phyloP scores from a whole-genome alignment of 805 yeast species.

The Jamesozyma rosinii region DNA sequence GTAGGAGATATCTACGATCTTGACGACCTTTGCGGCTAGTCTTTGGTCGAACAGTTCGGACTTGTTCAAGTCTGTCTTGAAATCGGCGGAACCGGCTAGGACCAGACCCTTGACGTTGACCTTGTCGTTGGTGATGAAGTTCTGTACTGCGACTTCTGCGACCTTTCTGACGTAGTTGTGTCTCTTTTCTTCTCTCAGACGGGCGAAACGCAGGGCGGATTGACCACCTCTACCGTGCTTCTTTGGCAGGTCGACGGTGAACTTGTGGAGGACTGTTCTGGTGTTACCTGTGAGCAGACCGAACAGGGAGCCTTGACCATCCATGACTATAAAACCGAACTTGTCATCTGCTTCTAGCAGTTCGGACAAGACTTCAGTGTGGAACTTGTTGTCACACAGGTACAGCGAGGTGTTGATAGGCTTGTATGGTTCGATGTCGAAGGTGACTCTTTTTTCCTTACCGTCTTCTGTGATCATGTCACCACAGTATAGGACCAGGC shows the following conservation, averaged over 20 bases:
- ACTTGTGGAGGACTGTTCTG: slow-evolving; percentile 90
- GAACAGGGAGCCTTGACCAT: slow-evolving; percentile 96
- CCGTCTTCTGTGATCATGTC: slow-evolving; percentile 96
- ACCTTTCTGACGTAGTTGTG: slow-evolving; percentile 97
- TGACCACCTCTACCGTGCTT: slow-evolving; percentile 99
- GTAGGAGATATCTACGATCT: slow-evolving; percentile 92
- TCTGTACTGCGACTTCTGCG: slow-evolving; percentile 96
- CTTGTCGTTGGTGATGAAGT: slow-evolving; percentile 89
- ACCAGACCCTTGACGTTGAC: slow-evolving; percentile 90
- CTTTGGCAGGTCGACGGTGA: slow-evolving; percentile 94
- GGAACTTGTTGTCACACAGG: slow-evolving; percentile 95
- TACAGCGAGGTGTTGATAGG: slow-evolving; percentile 96
- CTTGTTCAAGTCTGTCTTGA: slow-evolving; percentile 86
- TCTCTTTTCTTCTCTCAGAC: slow-evolving; percentile 98
- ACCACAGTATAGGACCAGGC: slow-evolving; percentile 95
- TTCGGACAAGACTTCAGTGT: slow-evolving; percentile 92
- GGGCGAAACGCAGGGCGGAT: slow-evolving; percentile 97
- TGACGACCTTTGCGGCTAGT: slow-evolving; percentile 75
- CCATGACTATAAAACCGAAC: slow-evolving; percentile 97
- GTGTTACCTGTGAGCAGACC: slow-evolving; percentile 96
- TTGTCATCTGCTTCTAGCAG: slow-evolving; percentile 89
- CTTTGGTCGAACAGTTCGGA: slow-evolving; percentile 91
- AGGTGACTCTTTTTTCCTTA: slow-evolving; percentile 90
- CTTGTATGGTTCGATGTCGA: slow-evolving; percentile 97
- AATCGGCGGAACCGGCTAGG: slow-evolving; percentile 98